Conservation (phyloP, 1,284 basidiomycete species). For the Cutaneotrichosporon arboriforme region DNA sequence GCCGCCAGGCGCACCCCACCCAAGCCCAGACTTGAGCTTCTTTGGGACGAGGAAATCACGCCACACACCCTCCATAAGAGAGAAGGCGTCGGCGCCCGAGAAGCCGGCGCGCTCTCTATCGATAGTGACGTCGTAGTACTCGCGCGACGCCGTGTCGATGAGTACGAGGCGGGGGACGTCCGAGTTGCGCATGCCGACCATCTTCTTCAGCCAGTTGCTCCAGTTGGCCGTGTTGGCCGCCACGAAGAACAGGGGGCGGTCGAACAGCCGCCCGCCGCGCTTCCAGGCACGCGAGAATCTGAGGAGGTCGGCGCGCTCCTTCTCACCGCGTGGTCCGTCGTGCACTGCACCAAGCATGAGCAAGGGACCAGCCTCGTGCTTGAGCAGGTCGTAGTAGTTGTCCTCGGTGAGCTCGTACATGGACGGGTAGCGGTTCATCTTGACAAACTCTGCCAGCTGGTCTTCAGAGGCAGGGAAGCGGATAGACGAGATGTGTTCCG, state of each 20-base stretch:
- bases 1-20: not conserved
- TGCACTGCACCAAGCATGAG: constrained; percentile 59
- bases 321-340: constrained; percentile 29
- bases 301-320: constrained; percentile 53
- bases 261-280: constrained; percentile 39
- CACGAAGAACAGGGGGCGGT: constrained; percentile 67
- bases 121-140: constrained; percentile 54
- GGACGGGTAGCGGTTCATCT: constrained; percentile 63
- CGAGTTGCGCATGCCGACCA: constrained; percentile 58
- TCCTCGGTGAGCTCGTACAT: constrained; percentile 64
- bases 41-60: constrained; percentile 57
- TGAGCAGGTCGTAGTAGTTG: constrained; percentile 76
- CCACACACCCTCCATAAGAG: constrained; percentile 64
- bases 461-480: constrained; percentile 31
- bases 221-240: constrained; percentile 78
- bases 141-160: constrained; percentile 58
- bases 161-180: constrained; percentile 62
- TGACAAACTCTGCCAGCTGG: constrained; percentile 54
- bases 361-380: constrained; percentile 60
- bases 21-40: constrained; percentile 19
- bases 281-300: constrained; percentile 64
- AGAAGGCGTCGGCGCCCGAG: constrained; percentile 58
- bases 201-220: constrained; percentile 78
- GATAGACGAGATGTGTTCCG: constrained; percentile 29
- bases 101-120: constrained; percentile 65